phyloP scores from a whole-genome alignment of 2,329 filamentous ascomycete species.

The Trichoderma polysporum region DNA sequence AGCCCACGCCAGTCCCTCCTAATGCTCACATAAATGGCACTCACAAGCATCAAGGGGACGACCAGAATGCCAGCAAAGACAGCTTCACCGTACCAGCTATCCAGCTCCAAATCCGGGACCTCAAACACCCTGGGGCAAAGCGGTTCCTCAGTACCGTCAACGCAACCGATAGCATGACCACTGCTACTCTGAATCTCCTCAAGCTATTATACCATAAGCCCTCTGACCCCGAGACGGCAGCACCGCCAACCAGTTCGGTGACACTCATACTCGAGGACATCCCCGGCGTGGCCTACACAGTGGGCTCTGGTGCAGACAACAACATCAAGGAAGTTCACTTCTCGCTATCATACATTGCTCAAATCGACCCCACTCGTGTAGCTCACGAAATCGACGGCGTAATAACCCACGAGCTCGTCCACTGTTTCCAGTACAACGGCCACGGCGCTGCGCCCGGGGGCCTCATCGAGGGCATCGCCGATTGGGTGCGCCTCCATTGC shows the following conservation, averaged over 20 bases:
- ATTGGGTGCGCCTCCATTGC: slow-evolving; percentile 81
- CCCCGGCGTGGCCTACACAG: slow-evolving; percentile 86
- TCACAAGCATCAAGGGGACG: background rate
- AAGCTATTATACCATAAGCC: slow-evolving; percentile 65
- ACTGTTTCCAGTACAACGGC: slow-evolving; percentile 85
- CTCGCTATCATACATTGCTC: slow-evolving; percentile 70
- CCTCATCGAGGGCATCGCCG: slow-evolving; percentile 85
- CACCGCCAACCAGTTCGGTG: slow-evolving; percentile 74
- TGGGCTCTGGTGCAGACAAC: slow-evolving; percentile 70
- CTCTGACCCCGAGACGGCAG: slow-evolving; percentile 40
- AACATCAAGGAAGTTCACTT: slow-evolving; percentile 95
- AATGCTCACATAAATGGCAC: background rate
- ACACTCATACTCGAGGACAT: slow-evolving; percentile 79
- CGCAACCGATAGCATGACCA: slow-evolving; percentile 59
- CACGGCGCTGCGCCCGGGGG: slow-evolving; percentile 65
- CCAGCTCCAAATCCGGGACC: slow-evolving; percentile 59
- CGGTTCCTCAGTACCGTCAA: slow-evolving; percentile 69
- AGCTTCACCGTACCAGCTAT: slow-evolving; percentile 53
- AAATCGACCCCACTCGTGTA: slow-evolving; percentile 45
- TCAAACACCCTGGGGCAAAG: slow-evolving; percentile 58
- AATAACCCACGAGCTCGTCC: slow-evolving; percentile 87
- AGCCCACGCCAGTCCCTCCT: background rate
- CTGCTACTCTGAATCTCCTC: slow-evolving; percentile 67
- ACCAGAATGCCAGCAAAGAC: background rate
- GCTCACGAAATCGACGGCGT: slow-evolving; percentile 74